Conservation (phyloP, 1,284 basidiomycete genomes). For the Wolfiporia cocos region DNA sequence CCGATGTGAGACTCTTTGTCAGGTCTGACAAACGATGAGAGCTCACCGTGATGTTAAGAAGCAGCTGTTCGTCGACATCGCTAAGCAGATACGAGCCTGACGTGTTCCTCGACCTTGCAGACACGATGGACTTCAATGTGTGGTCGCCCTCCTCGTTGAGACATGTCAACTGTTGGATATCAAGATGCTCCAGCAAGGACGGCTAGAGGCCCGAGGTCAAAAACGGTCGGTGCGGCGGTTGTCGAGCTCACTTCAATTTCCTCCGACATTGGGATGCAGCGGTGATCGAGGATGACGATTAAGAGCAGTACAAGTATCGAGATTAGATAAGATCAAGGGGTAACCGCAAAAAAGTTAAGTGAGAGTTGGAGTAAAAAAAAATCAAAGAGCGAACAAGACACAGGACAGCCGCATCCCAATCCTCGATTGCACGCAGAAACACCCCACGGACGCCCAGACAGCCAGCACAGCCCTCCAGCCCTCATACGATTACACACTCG, state of each 20-base stretch:
- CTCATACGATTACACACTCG: constrained; percentile 80
- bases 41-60: constrained; percentile 63
- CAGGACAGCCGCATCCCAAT: neutral
- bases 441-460: too few relatives aligned
- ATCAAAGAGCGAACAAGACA: neutral
- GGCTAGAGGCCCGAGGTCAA: constrained; percentile 24
- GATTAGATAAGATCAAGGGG: constrained; percentile 23
- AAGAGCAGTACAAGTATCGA: constrained; percentile 11
- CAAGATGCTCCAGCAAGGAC: constrained; percentile 58
- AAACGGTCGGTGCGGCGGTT: neutral
- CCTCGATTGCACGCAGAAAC: neutral
- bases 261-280: constrained; percentile 6
- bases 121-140: constrained; percentile 55
- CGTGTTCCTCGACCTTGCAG: constrained; percentile 42
- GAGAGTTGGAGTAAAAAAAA: constrained; percentile 1
- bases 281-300: constrained; percentile 6
- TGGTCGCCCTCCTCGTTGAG: constrained; percentile 68
- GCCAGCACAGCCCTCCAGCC: constrained; percentile 1
- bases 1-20: neutral
- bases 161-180: constrained; percentile 61
- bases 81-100: constrained; percentile 55
- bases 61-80: constrained; percentile 76
- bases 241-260: constrained; percentile 9
- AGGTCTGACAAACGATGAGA: neutral
- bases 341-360: neutral